Base-by-base conservation (phyloP, 192 early-diverging fungal genomes). In the Backusella mclennaniae region DNA sequence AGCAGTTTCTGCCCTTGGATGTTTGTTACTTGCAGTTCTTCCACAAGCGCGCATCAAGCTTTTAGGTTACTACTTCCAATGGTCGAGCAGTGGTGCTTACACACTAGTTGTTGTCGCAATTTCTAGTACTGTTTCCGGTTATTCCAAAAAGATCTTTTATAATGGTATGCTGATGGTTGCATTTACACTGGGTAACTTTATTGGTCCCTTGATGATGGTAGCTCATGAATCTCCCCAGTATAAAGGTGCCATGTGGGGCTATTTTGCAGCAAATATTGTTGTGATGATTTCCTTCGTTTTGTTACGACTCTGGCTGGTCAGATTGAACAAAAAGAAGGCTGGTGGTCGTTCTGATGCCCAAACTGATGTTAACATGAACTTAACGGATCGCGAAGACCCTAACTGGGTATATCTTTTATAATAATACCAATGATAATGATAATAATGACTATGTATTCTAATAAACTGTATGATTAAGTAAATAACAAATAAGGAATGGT, bases 91-190 rank as follows among this genome's bases (percentile, higher is more conserved):
- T 17, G 75, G 42, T 41, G 38, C 68, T 23, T 76, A 76, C n/a
- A 46, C 69, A 14, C 15, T 76, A 6, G 56, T 71, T 4, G 11
- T 70, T 38, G 38, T 35, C 35, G 35, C 35, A 19, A 39, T 76
- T 21, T 31, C 67, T 6, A 35, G 35, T n/a, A 71, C 69, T 49
- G 56, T 68, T 53, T 69, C 44, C n/a, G 75, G 75, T 1, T 76
- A 76, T 35, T 70, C 75, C 52, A 76, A 76, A 15, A 76, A 76
- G 35, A 76, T 76, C 9, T 70, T 71, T 41, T 71, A 38, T 0
- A 71, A 71, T 39, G 38, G 69, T 41, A 33, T 71, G 15, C 35
- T 42, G 17, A 71, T 42, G 35, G 23, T 71, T 26, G 42, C 41
- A n/a, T 71, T 44, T 11, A 71, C 38, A 17, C 12, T 71, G 19